Base-by-base conservation (phyloP, 2,329 filamentous ascomycete genomes). In the Cladosporium sp. region DNA sequence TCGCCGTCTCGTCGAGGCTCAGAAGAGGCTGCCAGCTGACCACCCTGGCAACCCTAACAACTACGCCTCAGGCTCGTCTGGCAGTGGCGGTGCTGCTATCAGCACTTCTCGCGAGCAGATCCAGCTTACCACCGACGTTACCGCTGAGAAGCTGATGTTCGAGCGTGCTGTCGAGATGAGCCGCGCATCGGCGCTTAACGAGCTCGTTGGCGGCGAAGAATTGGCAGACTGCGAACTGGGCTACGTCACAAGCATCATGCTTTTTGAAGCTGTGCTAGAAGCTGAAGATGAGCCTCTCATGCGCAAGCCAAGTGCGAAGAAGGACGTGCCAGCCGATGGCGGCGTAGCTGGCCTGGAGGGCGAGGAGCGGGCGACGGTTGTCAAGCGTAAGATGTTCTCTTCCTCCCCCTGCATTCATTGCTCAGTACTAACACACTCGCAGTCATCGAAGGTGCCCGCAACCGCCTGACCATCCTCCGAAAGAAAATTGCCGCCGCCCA, bases 161-260 rank as follows among this genome's bases (percentile, higher is more conserved):
- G 95, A 99, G 72, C 91, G 95, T 57, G 95, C 95, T 0, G 82
- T 98, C 26, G 95, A 99, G 77, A 98, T 99, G 95, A 97, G 93
- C 77, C 88, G 93, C 62, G 88, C 92, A 4, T 94, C 95, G 8
- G 95, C 95, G 8, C 95, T 98, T 75, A 96, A 96, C 73, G 95
- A 99, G 80, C 91, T 99, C 59, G 92, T 95, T 1, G 93, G 94
- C 66, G 61, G 61, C 36, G 92, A 95, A 69, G 93, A 98, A 77
- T 82, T 98, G 28, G 80, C 83, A 0, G 92, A 93, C 18, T 98
- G 94, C 75, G 93, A 98, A 75, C 88, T 97, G 30, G 93, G 93
- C 21, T 99, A 99, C 76, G 86, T 92, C 64, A 98, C 95, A 0
- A 93, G 95, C 0, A 93, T 98, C 70, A 88, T 92, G 69, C 95